A percentile compares a stretch with the other conserved stretches of the same genome.
These are phyloP conservation scores for Hygrophoropsis aurantiaca DNA, from an alignment of 768 basidiomycete genomes.

Conservation along the genomic window DNA sequence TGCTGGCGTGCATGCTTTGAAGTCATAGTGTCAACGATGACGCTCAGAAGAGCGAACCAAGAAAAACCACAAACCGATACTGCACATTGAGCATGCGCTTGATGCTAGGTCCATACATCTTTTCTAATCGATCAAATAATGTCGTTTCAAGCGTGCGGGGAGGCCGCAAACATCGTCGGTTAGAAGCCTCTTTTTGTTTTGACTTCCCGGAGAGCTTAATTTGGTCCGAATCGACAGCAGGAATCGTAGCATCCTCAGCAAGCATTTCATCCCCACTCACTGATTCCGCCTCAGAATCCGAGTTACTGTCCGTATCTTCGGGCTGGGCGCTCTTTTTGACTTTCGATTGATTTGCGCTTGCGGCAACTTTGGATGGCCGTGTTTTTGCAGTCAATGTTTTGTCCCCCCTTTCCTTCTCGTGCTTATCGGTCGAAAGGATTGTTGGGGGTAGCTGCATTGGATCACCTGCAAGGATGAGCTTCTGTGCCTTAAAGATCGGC, in stretches of 20 bases:
- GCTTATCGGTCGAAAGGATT: conserved; percentile 64
- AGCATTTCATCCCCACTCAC: conserved; percentile 18
- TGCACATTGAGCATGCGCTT: conserved; percentile 89
- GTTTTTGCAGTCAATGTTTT: neutral
- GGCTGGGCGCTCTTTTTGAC: neutral
- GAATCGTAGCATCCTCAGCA: conserved; percentile 15
- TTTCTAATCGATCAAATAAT: conserved; percentile 88
- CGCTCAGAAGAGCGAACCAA: neutral
- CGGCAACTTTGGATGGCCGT: neutral
- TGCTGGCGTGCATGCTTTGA: conserved; percentile 80
- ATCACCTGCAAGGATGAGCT: conserved; percentile 89
- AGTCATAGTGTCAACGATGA: neutral
- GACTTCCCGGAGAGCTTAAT: neutral
- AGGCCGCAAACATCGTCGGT: conserved; percentile 41
- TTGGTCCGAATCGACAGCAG: conserved; percentile 4
- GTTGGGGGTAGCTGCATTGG: conserved; percentile 97
- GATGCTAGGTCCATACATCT: conserved; percentile 79
- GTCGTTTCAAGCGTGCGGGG: conserved; percentile 83
- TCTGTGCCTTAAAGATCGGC: conserved; percentile 89
- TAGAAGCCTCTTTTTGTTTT: conserved; percentile 8
- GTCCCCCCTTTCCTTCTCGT: conserved; percentile 30
- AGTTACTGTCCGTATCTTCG: neutral
- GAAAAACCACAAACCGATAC: conserved; percentile 61
- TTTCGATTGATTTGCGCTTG: too few relatives aligned
- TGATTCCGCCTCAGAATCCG: conserved; percentile 17